A percentile compares a stretch with the other conserved stretches of the same genome.
Evolutionary conservation across 257 asterid species (phyloP).

Genomic region (Petunia axillaris): DNA sequence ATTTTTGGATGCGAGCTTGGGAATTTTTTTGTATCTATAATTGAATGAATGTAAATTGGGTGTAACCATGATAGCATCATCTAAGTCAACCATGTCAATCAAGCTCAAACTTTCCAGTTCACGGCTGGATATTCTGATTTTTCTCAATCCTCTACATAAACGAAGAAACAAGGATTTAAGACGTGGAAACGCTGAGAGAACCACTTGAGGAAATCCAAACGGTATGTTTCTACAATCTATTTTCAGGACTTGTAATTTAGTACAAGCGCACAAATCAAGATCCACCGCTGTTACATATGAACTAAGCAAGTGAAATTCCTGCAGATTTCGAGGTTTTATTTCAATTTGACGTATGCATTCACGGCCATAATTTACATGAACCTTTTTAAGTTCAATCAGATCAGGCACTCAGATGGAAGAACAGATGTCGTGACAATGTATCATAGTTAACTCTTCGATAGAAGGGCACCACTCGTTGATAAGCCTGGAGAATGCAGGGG

Average conservation of each 20-base stretch:
- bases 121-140: too few species aligned
- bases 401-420: neutral
- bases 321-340: neutral
- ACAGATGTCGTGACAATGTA: rapidly evolving
- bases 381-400: neutral
- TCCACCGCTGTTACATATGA: neutral
- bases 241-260: neutral
- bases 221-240: neutral
- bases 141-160: neutral
- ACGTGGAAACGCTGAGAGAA: neutral
- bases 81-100: too few species aligned
- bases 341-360: too few species aligned
- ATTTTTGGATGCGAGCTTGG: too few species aligned
- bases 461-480: neutral
- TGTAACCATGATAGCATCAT: too few species aligned
- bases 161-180: neutral
- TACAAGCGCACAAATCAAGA: neutral
- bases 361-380: neutral
- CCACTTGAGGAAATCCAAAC: neutral
- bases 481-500: neutral
- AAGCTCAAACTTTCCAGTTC: neutral
- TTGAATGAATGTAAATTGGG: too few species aligned
- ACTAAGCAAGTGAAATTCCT: neutral
- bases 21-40: too few species aligned
- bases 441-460: neutral